Evolutionary conservation across 2,329 filamentous ascomycete species (phyloP), one percentile per base, ranked within the genome.

Genomic region (Polytolypa hystricis): DNA sequence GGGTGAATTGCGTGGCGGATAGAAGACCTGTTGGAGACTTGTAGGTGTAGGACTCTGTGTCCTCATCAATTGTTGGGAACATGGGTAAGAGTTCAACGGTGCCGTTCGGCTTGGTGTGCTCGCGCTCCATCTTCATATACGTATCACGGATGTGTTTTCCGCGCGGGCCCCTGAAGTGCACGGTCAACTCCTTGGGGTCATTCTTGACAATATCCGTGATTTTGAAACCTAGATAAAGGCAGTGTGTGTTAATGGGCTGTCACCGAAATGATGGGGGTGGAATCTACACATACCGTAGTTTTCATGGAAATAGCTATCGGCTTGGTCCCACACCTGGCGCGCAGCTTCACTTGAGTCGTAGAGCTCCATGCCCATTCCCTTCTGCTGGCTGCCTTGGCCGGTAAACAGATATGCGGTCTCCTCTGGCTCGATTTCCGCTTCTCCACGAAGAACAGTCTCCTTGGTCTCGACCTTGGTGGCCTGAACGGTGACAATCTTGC

Each of bases 401-500:
- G 57, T 61, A 38, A 66, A 66, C 9, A 64, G 29, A 32, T 57
- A 58, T 1, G 58, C 54, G 3, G 61, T 60, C 2, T 38, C 37
- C 3, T 43, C 43, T 23, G 54, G 57, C 34, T 55, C 56, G 28
- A 56, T 44, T 33, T 51, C 47, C 12, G 49, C 51, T 30, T 52
- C 48, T 1, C 45, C 56, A 11, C 40, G 35, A 2, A 61, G 36
- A 8, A 61, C 58, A 1, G 51, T 59, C 23, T 53, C 41, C 11
- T 96, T 85, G 70, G n/a, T n/a, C n/a, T n/a, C n/a, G n/a, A n/a
- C n/a, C n/a, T n/a, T n/a, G n/a, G n/a, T n/a, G n/a, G n/a, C n/a
- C n/a, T n/a, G n/a, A n/a, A n/a, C n/a, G n/a, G 93, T 95, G 73
- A 98, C 91, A 64, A 95, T 95, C 76, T 96, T 96, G 62, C 91